Base-by-base conservation (phyloP, 352 stramenopile genomes). In the Phytophthora sojae region DNA sequence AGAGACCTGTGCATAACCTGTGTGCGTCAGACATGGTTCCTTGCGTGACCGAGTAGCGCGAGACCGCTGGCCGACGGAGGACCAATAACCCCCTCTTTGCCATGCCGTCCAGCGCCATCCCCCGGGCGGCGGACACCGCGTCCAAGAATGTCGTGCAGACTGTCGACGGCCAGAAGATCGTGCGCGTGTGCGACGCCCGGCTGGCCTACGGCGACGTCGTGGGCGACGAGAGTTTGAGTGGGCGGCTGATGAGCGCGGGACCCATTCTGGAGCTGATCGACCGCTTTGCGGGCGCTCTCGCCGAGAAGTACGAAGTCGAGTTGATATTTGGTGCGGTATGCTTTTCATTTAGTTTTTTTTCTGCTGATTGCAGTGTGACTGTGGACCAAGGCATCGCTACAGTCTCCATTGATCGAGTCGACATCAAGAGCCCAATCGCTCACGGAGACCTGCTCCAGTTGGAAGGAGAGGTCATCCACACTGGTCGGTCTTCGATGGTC, bases 371-470 rank as follows among this genome's bases (percentile, higher is more conserved):
- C 19, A 71, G 64, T 61, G 56, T 71, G 29, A 61, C 55, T 23
- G 50, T 71, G 6, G 64, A 66, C 26, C 64, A 85, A 62, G 70
- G 69, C 15, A 85, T 87, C 39, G 83, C 81, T 30, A 91, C 83
- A 6, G 80, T 91, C 56, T 86, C 80, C 8, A 71, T 91, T n/a
- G 83, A 91, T 37, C 83, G 81, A 35, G 80, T 91, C 5, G 81
- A 88, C 51, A 86, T 89, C 61, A 81, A 76, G 30, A 85, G 79
- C 55, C 83, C 82, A 50, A 84, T 91, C 50, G 81, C 79, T 3
- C 81, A 91, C 23, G 81, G 83, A 26, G 83, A 91, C 55, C 74
- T 91, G 55, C 64, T 91, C 21, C 83, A 80, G 6, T 64, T 91
- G 5, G 82, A 91, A 68, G 83, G 81, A 26, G 77, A 91, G 60